Evolutionary conservation across 441 rosid genomes (phyloP), one percentile per base, ranked within the genome.

Genomic region (Corymbia citriodora): DNA sequence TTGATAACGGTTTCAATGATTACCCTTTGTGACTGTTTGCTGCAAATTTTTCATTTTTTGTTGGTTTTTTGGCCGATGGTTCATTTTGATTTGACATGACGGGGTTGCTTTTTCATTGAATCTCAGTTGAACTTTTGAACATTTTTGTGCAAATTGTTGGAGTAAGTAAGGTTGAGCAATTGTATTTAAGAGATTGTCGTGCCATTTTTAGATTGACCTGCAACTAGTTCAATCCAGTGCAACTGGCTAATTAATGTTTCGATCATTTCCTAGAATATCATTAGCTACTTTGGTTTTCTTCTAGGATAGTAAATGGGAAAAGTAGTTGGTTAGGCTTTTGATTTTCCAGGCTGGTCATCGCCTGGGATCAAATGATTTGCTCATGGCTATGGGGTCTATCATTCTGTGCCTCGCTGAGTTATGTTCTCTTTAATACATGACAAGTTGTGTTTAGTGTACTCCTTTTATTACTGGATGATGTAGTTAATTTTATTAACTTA

Each of bases 1-100:
- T 55, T 55, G 10, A 18, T 19, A 19, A 19, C 5, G 0, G 59
- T 55, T 55, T 55, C 59, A 19, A 55, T 55, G 59, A 55, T 55
- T 55, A 55, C 18, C 61, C 61, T 55, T 55, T 55, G 61, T 21
- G 61, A 8, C 61, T 55, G 11, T 0, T 55, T 55, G 27, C 2
- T 55, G 27, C 27, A 19, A 0, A 19, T 8, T 55, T 55, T 55
- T 55, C 61, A 55, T 55, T 21, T 25, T 25, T 55, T 55, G 61
- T 55, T 2, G 27, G 61, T 0, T 21, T 55, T 55, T 21, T 4
- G 61, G 11, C 61, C 9, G 1, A 55, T 55, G 6, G 0, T 0
- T 55, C 0, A 55, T 55, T 25, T 21, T 0, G 0, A 55, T 55
- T 25, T 55, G 61, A 55, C 61, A 55, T 55, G 61, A 55, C 6